These are phyloP conservation scores for Suillus variegatus DNA, from an alignment of 768 basidiomycete species.

Conservation along the genomic window DNA sequence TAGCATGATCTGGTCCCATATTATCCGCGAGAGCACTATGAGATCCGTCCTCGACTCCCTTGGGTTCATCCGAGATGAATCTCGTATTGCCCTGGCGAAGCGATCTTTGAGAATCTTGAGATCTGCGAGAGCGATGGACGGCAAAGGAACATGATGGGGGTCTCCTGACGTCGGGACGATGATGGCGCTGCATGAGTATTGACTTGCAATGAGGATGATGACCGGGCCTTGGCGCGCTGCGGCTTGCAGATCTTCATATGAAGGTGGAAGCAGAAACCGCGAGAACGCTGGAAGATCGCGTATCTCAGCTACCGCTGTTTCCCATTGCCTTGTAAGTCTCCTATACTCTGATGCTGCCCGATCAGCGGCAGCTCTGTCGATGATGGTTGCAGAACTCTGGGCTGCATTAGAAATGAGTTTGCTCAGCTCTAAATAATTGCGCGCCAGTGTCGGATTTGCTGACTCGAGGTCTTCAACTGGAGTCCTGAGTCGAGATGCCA, in stretches of 20 bases:
- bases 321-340: neutral
- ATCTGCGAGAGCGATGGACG: neutral
- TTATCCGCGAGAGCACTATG: neutral
- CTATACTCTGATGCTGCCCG: neutral
- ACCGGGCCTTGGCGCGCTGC: neutral
- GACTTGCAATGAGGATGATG: neutral
- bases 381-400: neutral
- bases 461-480: conserved; percentile 6
- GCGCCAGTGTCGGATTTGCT: neutral
- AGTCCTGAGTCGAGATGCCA: conserved; percentile 24
- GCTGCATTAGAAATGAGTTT: neutral
- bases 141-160: neutral
- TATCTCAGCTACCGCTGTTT: neutral
- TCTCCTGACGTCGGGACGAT: neutral
- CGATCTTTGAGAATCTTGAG: neutral
- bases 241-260: neutral
- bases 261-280: neutral
- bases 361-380: neutral
- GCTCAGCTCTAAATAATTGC: neutral
- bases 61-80: no score
- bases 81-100: neutral
- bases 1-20: neutral
- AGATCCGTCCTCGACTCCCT: neutral
- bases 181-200: neutral
- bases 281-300: neutral